Conservation (phyloP, 176 grass and related monocot species). For the Secale cereale region DNA sequence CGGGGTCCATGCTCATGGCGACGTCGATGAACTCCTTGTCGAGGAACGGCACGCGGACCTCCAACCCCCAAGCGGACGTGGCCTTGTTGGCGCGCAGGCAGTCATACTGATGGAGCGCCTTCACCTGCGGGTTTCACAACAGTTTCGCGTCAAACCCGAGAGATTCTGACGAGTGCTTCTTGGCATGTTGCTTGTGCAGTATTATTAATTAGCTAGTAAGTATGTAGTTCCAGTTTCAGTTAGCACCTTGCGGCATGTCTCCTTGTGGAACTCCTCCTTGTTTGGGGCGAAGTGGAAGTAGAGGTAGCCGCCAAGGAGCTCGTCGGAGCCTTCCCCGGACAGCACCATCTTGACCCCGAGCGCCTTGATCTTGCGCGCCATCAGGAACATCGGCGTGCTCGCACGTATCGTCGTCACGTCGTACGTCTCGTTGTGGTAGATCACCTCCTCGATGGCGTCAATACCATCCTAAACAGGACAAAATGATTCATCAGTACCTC, state of each 20-base stretch:
- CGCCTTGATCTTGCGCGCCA: conserved; percentile 97
- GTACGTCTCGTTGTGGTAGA: conserved; percentile 89
- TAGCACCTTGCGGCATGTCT: conserved; percentile 85
- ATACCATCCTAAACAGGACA: conserved; percentile 71
- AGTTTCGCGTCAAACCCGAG: background rate
- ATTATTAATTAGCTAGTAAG: background rate
- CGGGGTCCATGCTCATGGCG: conserved; percentile 92
- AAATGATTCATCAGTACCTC: background rate
- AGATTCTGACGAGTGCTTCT: background rate
- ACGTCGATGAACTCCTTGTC: conserved; percentile 93
- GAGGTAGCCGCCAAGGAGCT: conserved; percentile 92
- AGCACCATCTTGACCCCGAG: conserved; percentile 98
- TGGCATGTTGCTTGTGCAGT: background rate
- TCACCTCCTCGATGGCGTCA: conserved; percentile 95
- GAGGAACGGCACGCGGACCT: conserved; percentile 95
- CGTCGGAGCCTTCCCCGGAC: conserved; percentile 91
- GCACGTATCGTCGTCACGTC: conserved; percentile 95
- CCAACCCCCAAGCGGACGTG: conserved; percentile 89
- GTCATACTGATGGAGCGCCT: conserved; percentile 90
- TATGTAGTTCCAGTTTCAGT: background rate
- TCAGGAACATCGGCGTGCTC: conserved; percentile 98
- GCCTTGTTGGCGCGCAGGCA: conserved; percentile 92
- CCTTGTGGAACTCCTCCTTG: conserved; percentile 92
- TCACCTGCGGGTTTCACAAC: conserved; percentile 39
- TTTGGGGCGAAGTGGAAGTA: conserved; percentile 99